These are phyloP conservation scores for Russula foetens DNA, from an alignment of 768 basidiomycete genomes.

Conservation along the genomic window DNA sequence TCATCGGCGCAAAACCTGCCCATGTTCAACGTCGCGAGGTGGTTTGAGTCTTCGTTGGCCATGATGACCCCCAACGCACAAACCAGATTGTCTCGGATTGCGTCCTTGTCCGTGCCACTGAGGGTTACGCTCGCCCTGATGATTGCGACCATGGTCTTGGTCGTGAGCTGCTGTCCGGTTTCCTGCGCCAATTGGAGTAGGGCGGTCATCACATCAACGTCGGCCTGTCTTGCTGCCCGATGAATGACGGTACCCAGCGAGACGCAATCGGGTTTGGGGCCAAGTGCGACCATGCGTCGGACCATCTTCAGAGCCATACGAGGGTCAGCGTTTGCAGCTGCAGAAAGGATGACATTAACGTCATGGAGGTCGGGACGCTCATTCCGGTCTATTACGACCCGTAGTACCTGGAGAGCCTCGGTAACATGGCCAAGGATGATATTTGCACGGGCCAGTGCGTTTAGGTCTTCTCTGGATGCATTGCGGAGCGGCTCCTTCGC, in stretches of 20 bases:
- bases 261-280: slow-evolving; percentile 44
- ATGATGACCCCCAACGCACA: slow-evolving; percentile 37
- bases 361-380: slow-evolving; percentile 57
- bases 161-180: slow-evolving; percentile 33
- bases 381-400: slow-evolving; percentile 36
- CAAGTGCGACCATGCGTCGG: slow-evolving; percentile 40
- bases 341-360: slow-evolving; percentile 53
- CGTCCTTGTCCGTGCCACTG: slow-evolving; percentile 21
- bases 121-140: slow-evolving; percentile 21
- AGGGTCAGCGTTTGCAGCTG: slow-evolving; percentile 43
- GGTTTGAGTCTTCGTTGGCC: slow-evolving; percentile 29
- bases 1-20: slow-evolving; percentile 44
- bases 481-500: slow-evolving; percentile 38
- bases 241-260: slow-evolving; percentile 59
- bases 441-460: slow-evolving; percentile 53
- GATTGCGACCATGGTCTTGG: slow-evolving; percentile 36
- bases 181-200: slow-evolving; percentile 36
- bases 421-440: slow-evolving; percentile 45
- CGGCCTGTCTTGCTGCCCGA: slow-evolving; percentile 39
- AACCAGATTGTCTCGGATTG: slow-evolving; percentile 31
- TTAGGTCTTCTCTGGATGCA: slow-evolving; percentile 45
- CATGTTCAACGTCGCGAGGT: slow-evolving; percentile 37
- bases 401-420: slow-evolving; percentile 42
- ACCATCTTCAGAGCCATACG: slow-evolving; percentile 39
- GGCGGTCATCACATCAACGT: slow-evolving; percentile 35